phyloP scores from a whole-genome alignment of 1,284 basidiomycete species.

The Paramarasmius palmivorus region DNA sequence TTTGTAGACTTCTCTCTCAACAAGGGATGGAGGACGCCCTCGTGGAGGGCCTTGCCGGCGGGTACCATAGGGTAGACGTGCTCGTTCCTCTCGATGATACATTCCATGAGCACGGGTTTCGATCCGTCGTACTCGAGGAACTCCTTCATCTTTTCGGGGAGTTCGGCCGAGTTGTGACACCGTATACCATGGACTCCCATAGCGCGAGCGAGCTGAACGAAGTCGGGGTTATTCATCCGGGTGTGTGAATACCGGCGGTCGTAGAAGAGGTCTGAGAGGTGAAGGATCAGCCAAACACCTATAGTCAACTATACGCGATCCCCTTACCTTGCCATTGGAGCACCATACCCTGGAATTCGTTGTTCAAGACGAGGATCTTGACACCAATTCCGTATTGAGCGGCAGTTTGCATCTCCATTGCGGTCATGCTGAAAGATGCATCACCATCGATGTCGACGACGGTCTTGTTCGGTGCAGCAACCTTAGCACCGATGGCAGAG shows the following conservation, averaged over 20 bases:
- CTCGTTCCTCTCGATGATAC: slow-evolving; percentile 83
- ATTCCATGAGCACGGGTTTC: slow-evolving; percentile 91
- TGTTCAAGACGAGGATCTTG: slow-evolving; percentile 89
- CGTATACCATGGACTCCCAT: slow-evolving; percentile 94
- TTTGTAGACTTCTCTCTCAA: neutral
- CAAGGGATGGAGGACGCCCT: slow-evolving; percentile 18
- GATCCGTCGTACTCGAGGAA: slow-evolving; percentile 92
- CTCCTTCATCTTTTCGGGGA: slow-evolving; percentile 96
- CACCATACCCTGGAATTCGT: slow-evolving; percentile 98
- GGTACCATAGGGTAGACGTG: slow-evolving; percentile 93
- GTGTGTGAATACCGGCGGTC: slow-evolving; percentile 94
- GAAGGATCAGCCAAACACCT: slow-evolving; percentile 10
- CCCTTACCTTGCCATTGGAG: slow-evolving; percentile 92
- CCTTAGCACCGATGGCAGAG: slow-evolving; percentile 93
- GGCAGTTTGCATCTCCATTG: slow-evolving; percentile 97
- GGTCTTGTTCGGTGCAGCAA: slow-evolving; percentile 90
- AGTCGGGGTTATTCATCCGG: slow-evolving; percentile 93
- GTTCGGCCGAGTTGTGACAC: slow-evolving; percentile 70
- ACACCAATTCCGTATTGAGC: slow-evolving; percentile 91
- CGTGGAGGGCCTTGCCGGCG: too few relatives aligned
- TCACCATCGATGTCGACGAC: slow-evolving; percentile 98
- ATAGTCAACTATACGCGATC: neutral
- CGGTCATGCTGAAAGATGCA: slow-evolving; percentile 98
- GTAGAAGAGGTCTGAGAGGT: slow-evolving; percentile 84
- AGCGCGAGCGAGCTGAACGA: slow-evolving; percentile 82